phyloP scores from a whole-genome alignment of 1,139 yeast species.

The Yueomyces sp. region DNA sequence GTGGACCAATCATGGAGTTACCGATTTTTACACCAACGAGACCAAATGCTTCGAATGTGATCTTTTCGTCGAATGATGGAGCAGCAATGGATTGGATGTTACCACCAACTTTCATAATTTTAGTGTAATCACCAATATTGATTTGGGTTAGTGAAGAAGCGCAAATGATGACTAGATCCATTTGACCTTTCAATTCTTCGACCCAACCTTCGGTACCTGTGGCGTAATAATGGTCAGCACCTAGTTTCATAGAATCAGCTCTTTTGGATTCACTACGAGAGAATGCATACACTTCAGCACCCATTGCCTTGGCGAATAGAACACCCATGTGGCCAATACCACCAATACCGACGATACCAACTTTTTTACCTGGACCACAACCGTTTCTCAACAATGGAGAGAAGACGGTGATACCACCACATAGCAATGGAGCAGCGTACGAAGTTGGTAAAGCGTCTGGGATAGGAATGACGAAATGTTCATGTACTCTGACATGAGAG shows the following conservation, averaged over 20 bases:
- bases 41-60: background rate
- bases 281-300: slow-evolving; percentile 44
- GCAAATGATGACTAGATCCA: slow-evolving; percentile 38
- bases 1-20: background rate
- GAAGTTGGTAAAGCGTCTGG: slow-evolving; percentile 33
- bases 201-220: slow-evolving; percentile 18
- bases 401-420: slow-evolving; percentile 42
- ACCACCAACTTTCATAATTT: slow-evolving; percentile 32
- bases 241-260: slow-evolving; percentile 39
- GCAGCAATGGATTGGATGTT: slow-evolving; percentile 34
- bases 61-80: background rate
- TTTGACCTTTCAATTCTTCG: slow-evolving; percentile 23
- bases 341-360: no score
- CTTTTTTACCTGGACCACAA: background rate
- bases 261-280: slow-evolving; percentile 37
- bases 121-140: slow-evolving; percentile 27
- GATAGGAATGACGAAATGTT: slow-evolving; percentile 35
- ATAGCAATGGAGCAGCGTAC: slow-evolving; percentile 38
- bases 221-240: slow-evolving; percentile 41
- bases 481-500: slow-evolving; percentile 35
- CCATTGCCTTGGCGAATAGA: slow-evolving; percentile 38
- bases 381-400: slow-evolving; percentile 37
- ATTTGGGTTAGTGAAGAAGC: slow-evolving; percentile 35
- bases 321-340: no score
- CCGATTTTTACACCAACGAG: background rate